Evolutionary conservation across 352 stramenopile genomes (phyloP).

Genomic region (Globisporangium splendens): DNA sequence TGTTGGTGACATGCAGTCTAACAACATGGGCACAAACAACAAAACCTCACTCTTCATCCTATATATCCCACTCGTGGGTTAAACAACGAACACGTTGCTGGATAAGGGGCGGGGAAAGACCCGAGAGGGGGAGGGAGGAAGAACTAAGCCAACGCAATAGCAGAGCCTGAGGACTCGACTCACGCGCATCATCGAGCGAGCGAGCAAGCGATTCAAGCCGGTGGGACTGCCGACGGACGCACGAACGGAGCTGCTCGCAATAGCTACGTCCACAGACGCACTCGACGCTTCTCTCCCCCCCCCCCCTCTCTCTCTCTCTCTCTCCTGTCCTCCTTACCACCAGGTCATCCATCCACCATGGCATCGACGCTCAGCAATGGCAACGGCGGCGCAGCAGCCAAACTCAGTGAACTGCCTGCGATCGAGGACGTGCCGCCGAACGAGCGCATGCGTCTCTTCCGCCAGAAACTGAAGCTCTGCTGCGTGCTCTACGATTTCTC

Average conservation of each 20-base stretch:
- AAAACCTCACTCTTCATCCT: no score
- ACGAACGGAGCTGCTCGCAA: background rate
- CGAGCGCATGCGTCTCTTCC: constrained; percentile 62
- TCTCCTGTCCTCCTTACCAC: no score
- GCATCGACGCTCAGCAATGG: constrained; percentile 1
- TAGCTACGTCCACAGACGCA: no score
- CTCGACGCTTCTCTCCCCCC: no score
- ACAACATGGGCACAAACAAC: no score
- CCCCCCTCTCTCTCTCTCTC: no score
- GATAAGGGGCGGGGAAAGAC: background rate
- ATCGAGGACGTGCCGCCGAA: constrained; percentile 49
- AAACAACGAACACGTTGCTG: background rate
- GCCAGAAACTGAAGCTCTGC: constrained; percentile 66
- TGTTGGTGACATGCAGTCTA: no score
- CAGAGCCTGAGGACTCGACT: background rate
- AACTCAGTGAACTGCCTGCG: constrained; percentile 50
- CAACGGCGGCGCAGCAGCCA: constrained; percentile 22
- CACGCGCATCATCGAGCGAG: background rate
- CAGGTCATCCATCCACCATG: no score
- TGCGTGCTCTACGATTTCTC: constrained; percentile 55
- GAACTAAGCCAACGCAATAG: background rate
- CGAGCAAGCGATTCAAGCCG: background rate
- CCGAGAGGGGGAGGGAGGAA: background rate
- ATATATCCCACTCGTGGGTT: no score
- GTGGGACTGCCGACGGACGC: background rate